Evolutionary conservation across 495 filamentous ascomycete genomes (phyloP).

Genomic region (Tetracladium setigerum): DNA sequence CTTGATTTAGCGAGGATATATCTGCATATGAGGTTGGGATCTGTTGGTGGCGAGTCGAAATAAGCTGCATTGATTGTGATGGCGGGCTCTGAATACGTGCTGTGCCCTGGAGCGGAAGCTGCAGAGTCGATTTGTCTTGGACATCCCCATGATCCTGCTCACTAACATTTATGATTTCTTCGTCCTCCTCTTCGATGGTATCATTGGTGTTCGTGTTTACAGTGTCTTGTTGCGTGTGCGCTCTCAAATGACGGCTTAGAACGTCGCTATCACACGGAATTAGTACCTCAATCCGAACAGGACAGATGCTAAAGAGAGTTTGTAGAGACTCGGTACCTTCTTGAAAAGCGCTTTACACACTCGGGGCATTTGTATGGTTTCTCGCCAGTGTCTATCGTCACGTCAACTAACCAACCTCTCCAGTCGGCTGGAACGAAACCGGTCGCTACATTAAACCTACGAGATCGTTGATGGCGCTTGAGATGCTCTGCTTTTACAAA

Average conservation of each 20-base stretch:
- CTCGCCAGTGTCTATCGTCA: slow-evolving; percentile 46
- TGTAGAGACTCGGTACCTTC: slow-evolving; percentile 31
- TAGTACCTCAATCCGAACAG: neutral
- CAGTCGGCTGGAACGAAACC: neutral
- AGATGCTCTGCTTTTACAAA: slow-evolving; percentile 50
- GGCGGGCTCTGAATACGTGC: too few species aligned
- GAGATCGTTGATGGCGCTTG: slow-evolving; percentile 46
- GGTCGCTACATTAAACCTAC: slow-evolving; percentile 26
- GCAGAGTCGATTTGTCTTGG: too few species aligned
- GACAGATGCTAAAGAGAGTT: neutral
- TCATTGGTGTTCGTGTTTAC: slow-evolving; percentile 24
- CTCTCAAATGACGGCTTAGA: slow-evolving; percentile 43
- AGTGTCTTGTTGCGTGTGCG: slow-evolving; percentile 33
- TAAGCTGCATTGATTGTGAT: too few species aligned
- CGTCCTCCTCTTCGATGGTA: slow-evolving; percentile 20
- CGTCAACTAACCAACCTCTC: neutral
- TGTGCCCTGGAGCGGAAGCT: too few species aligned
- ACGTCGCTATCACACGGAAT: slow-evolving; percentile 34
- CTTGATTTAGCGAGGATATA: too few species aligned
- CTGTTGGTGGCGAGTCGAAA: too few species aligned
- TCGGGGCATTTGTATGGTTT: slow-evolving; percentile 45
- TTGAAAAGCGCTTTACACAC: slow-evolving; percentile 45
- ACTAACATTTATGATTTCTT: slow-evolving; percentile 13
- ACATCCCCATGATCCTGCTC: too few species aligned
- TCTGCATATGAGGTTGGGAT: too few species aligned